Conservation (phyloP, 2,329 filamentous ascomycete species). For the Aspergillus viridinutans region DNA sequence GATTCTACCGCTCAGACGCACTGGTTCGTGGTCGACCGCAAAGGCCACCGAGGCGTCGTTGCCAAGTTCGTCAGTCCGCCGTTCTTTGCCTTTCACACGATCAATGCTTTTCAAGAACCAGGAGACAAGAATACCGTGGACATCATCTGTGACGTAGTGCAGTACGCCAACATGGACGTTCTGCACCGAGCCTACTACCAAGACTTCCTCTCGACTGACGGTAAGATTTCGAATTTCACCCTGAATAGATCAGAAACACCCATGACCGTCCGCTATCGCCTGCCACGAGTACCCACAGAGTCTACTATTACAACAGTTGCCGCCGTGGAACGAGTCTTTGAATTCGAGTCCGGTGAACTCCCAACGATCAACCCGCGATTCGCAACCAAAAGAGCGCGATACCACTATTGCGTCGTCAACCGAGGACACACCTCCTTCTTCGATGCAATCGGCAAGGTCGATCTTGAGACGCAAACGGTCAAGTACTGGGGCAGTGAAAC, state of each 20-base stretch:
- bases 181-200: constrained; percentile 66
- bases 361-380: constrained; percentile 46
- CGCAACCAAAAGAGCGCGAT: constrained; percentile 42
- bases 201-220: constrained; percentile 53
- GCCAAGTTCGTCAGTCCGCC: constrained; percentile 63
- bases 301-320: constrained; percentile 6
- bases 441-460: constrained; percentile 49
- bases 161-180: constrained; percentile 63
- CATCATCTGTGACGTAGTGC: constrained; percentile 60
- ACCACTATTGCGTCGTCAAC: constrained; percentile 46
- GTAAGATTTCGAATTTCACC: constrained; percentile 34
- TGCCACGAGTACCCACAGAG: constrained; percentile 23
- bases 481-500: constrained; percentile 40
- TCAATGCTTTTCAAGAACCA: constrained; percentile 68
- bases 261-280: constrained; percentile 28
- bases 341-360: constrained; percentile 33
- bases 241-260: constrained; percentile 25
- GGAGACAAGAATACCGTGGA: constrained; percentile 33
- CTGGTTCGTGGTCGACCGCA: constrained; percentile 71
- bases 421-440: constrained; percentile 45
- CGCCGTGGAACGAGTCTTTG: constrained; percentile 3
- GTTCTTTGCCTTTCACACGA: constrained; percentile 71
- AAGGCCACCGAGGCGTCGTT: constrained; percentile 57
- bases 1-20: constrained; percentile 50
- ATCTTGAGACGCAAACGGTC: constrained; percentile 38